Percentiles rank a stretch among this genome's conserved stretches.
Evolutionary conservation across 2,329 filamentous ascomycete species (phyloP).

Genomic region (Pseudogymnoascus sp.): DNA sequence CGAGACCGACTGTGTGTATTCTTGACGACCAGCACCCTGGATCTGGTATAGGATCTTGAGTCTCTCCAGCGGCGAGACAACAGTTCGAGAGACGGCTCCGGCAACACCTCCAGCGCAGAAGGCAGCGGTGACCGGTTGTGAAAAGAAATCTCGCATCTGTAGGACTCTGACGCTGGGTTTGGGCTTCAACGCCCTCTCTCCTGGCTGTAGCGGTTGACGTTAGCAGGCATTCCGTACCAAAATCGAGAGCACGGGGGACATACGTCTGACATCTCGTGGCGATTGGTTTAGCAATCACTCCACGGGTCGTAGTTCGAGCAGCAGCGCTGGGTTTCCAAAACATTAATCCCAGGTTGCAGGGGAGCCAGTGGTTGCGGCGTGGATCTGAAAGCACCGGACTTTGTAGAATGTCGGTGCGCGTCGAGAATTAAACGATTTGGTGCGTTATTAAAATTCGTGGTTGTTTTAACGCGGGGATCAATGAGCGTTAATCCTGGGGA

Average conservation of each 20-base stretch:
- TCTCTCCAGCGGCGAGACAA: conserved; percentile 90
- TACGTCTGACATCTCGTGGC: conserved; percentile 8
- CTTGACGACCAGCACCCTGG: conserved; percentile 80
- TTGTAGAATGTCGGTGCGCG: neutral
- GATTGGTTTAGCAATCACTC: conserved; percentile 5
- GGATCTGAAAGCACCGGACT: neutral
- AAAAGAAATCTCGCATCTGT: conserved; percentile 44
- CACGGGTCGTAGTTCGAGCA: conserved; percentile 1
- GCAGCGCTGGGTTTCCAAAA: conserved; percentile 3
- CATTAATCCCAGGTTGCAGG: conserved; percentile 6
- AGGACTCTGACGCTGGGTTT: conserved; percentile 27
- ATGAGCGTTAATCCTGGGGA: neutral
- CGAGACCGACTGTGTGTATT: conserved; percentile 87
- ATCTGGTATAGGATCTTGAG: conserved; percentile 98
- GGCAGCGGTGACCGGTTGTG: conserved; percentile 80
- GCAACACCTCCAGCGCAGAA: conserved; percentile 93
- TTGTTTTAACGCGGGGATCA: neutral
- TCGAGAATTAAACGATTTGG: neutral
- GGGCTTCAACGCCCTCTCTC: conserved; percentile 23
- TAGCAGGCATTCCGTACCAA: neutral
- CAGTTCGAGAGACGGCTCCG: conserved; percentile 93
- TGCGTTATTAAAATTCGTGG: conserved; percentile 1
- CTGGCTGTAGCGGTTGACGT: conserved; percentile 18
- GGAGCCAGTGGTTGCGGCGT: neutral
- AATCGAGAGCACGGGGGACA: neutral